Evolutionary conservation across 345 rosid species (phyloP), one percentile per base, ranked within the genome.

Genomic region (Lagerstroemia speciosa): DNA sequence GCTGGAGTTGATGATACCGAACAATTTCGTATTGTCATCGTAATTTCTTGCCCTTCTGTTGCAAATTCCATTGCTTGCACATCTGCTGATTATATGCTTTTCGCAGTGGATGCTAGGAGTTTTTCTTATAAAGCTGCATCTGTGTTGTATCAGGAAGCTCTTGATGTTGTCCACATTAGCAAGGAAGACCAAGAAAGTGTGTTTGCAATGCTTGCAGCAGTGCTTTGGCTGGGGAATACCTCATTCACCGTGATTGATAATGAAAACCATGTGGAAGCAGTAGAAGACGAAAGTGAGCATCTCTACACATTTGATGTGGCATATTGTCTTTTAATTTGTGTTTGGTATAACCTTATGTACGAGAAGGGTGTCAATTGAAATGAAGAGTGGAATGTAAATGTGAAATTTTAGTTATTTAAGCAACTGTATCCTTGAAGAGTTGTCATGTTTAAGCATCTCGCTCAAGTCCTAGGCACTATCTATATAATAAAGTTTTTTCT

Each of bases 171-270:
- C 75, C 99, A 94, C 81, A 90, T 91, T 68, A 88, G 86, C 86
- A 84, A 87, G 83, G 98, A 89, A 79, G 93, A 94, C 81, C 99
- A 94, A 72, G 97, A 94, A 69, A 89, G 87, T 79, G 95, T 89
- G 11, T 94, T 91, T 70, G 89, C 97, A 67, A 91, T 91, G 96
- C 91, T 94, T 74, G 86, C 99, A 74, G 98, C 99, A 50, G 98
- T 94, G 20, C 66, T 94, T 68, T 94, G 99, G 98, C 78, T 94
- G 65, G 99, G 99, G 83, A 88, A 94, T 71, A 77, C 89, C 78
- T 85, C 91, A 17, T 91, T 94, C 80, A 70, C 85, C 14, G 65
- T 85, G 66, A 80, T 86, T 74, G 99, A 94, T 82, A 91, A 87
- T 79, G 99, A 94, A 83, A 89, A 89, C 81, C 99, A 94, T 74